Percentiles rank a stretch among this genome's conserved stretches.
phyloP scores from a whole-genome alignment of 1,284 basidiomycete species.

The Kalmanozyma brasiliensis region DNA sequence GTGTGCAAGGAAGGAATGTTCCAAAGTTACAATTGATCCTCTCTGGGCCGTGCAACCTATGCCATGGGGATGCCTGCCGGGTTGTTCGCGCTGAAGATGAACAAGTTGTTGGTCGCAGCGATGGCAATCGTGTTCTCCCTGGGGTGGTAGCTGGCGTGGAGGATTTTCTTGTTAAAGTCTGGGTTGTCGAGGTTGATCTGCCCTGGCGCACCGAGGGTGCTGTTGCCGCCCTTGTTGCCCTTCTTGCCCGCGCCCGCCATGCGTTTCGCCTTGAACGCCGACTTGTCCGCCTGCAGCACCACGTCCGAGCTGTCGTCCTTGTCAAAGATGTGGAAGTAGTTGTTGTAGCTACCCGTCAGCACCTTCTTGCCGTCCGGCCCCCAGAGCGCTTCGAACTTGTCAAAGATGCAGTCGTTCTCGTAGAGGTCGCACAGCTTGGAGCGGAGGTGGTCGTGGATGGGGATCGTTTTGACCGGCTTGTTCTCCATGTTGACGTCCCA shows the following conservation, averaged over 20 bases:
- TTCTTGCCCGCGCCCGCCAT: constrained; percentile 76
- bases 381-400: constrained; percentile 82
- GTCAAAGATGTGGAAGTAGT: constrained; percentile 99
- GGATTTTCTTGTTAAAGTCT: constrained; percentile 97
- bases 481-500: constrained; percentile 99
- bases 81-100: constrained; percentile 72
- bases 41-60: too few species aligned
- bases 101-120: constrained; percentile 70
- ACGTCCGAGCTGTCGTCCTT: constrained; percentile 88
- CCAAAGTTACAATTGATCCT: too few species aligned
- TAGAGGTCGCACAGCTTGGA: constrained; percentile 98
- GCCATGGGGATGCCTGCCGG: constrained; percentile 52
- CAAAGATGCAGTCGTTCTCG: constrained; percentile 99
- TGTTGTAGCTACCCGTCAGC: constrained; percentile 94
- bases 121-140: constrained; percentile 88
- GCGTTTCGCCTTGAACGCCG: constrained; percentile 99
- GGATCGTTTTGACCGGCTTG: constrained; percentile 94
- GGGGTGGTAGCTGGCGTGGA: constrained; percentile 88
- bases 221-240: constrained; percentile 76
- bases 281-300: constrained; percentile 97
- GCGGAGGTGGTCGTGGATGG: constrained; percentile 96
- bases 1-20: too few species aligned
- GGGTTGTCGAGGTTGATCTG: constrained; percentile 65
- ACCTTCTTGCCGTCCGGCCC: constrained; percentile 64
- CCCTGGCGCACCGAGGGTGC: constrained; percentile 75